phyloP scores from a whole-genome alignment of 495 filamentous ascomycete species.

The Aspergillus nanangensis region DNA sequence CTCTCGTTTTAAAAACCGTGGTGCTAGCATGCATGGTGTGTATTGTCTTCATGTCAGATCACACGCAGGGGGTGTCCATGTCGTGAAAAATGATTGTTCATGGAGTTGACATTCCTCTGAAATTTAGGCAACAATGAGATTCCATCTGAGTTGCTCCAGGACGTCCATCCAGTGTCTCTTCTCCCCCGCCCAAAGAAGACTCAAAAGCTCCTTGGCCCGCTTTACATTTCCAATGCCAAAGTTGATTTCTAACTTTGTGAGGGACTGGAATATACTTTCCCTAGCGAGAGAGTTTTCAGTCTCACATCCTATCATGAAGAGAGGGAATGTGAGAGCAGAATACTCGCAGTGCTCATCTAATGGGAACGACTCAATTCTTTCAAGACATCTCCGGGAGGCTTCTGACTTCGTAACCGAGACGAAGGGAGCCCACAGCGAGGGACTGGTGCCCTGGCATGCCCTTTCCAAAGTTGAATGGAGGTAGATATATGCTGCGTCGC shows the following conservation, averaged over 20 bases:
- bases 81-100: too few species aligned
- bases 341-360: constrained; percentile 39
- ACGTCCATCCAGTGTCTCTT: constrained; percentile 38
- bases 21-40: too few species aligned
- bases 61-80: too few species aligned
- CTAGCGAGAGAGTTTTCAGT: constrained; percentile 21
- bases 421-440: constrained; percentile 4
- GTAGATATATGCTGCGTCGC: constrained; percentile 39
- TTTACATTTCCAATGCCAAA: constrained; percentile 42
- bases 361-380: constrained; percentile 22
- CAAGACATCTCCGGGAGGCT: constrained; percentile 27
- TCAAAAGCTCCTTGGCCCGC: constrained; percentile 36
- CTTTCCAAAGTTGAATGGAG: constrained; percentile 37
- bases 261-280: constrained; percentile 21
- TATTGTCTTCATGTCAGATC: too few species aligned
- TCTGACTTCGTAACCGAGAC: constrained; percentile 27
- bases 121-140: constrained; percentile 31
- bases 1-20: too few species aligned
- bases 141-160: constrained; percentile 37
- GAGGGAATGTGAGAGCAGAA: constrained; percentile 41
- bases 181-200: constrained; percentile 26
- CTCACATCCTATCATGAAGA: constrained; percentile 39
- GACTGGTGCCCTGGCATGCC: constrained; percentile 13
- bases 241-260: constrained; percentile 30
- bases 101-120: not conserved